A percentile compares a stretch with the other conserved stretches of the same genome.
Evolutionary conservation across 768 basidiomycete species (phyloP).

Genomic region (Xerocomus brunneocitrinus): DNA sequence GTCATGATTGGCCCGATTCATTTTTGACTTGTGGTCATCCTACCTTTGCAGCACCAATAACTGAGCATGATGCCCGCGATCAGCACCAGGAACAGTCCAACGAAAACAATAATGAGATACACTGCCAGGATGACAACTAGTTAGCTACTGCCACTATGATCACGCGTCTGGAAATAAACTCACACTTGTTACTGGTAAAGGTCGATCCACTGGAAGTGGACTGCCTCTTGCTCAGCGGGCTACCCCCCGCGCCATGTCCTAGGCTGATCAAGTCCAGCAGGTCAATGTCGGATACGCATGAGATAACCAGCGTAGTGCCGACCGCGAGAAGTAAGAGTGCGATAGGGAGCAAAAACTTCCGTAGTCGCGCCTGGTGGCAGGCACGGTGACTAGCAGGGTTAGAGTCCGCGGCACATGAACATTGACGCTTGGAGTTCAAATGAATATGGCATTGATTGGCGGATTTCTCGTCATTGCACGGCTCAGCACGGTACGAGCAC

Average conservation of each 20-base stretch:
- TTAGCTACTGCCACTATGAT: background rate
- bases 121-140: constrained; percentile 31
- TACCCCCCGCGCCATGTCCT: constrained; percentile 30
- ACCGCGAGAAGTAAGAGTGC: constrained; percentile 30
- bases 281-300: constrained; percentile 28
- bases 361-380: constrained; percentile 31
- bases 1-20: background rate
- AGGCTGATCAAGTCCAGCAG: constrained; percentile 19
- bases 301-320: constrained; percentile 29
- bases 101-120: constrained; percentile 62
- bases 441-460: constrained; percentile 24
- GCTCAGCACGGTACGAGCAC: constrained; percentile 10
- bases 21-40: background rate
- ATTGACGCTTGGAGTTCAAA: constrained; percentile 14
- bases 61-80: constrained; percentile 54
- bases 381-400: constrained; percentile 24
- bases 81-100: constrained; percentile 54
- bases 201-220: constrained; percentile 16
- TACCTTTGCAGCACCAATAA: constrained; percentile 63
- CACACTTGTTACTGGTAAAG: constrained; percentile 43
- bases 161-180: constrained; percentile 12
- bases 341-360: constrained; percentile 34
- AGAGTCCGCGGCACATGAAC: constrained; percentile 18
- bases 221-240: constrained; percentile 26
- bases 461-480: constrained; percentile 12